Conservation (phyloP, 345 rosid genomes). For the Atalantia buxifolia region DNA sequence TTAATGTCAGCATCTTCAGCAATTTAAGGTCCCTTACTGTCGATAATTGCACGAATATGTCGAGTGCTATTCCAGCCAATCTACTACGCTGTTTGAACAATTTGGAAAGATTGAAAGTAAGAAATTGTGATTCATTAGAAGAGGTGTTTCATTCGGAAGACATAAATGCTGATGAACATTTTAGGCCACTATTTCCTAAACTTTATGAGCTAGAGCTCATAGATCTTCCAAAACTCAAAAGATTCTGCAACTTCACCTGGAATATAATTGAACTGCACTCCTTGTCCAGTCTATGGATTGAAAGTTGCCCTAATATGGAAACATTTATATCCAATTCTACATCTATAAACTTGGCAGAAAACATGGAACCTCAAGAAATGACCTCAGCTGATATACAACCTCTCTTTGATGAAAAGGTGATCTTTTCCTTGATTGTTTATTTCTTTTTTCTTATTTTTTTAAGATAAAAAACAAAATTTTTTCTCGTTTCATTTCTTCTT, state of each 20-base stretch:
- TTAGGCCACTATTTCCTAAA: neutral
- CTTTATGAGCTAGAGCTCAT: neutral
- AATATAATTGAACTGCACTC: constrained; percentile 2
- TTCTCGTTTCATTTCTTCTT: no score
- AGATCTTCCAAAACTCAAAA: neutral
- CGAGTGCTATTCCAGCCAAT: neutral
- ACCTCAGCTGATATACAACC: neutral
- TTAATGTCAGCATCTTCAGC: no score
- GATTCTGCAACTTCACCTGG: neutral
- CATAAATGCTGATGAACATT: neutral
- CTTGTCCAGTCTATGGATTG: neutral
- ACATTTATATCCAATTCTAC: constrained; percentile 3
- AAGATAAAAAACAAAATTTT: no score
- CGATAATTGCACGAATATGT: neutral
- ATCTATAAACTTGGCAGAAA: neutral
- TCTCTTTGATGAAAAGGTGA: neutral
- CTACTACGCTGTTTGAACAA: neutral
- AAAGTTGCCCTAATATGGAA: neutral
- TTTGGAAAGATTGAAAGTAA: neutral
- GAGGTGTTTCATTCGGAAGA: neutral
- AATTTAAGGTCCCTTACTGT: neutral
- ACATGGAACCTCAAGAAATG: neutral
- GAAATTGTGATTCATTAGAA: neutral
- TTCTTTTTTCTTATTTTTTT: no score
- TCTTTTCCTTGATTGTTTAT: neutral